These are phyloP conservation scores for Isabelozyma heimii DNA, from an alignment of 805 yeast genomes.

Conservation along the genomic window DNA sequence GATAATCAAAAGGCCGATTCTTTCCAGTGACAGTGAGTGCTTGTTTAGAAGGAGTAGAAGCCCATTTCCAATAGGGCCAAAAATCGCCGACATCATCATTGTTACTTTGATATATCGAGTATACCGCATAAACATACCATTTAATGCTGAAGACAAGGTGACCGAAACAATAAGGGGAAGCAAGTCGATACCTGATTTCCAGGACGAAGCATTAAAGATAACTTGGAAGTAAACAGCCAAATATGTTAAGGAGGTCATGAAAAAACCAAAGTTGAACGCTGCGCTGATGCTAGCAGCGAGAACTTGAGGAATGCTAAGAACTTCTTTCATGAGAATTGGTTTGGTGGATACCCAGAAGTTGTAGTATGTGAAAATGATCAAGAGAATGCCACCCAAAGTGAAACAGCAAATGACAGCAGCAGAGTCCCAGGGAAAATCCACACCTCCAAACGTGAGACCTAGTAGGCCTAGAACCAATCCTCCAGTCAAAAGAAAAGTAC, in stretches of 20 bases:
- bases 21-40: slow-evolving; percentile 15
- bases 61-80: slow-evolving; percentile 35
- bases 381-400: slow-evolving; percentile 41
- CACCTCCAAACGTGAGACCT: slow-evolving; percentile 57
- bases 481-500: slow-evolving; percentile 40
- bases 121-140: slow-evolving; percentile 28
- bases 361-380: slow-evolving; percentile 34
- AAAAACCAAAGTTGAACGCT: slow-evolving; percentile 34
- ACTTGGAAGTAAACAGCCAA: slow-evolving; percentile 41
- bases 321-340: slow-evolving; percentile 47
- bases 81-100: slow-evolving; percentile 24
- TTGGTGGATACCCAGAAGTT: slow-evolving; percentile 39
- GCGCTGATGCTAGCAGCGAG: slow-evolving; percentile 36
- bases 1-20: slow-evolving; percentile 33
- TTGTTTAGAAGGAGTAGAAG: slow-evolving; percentile 24
- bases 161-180: slow-evolving; percentile 35
- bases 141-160: slow-evolving; percentile 26
- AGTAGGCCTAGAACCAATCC: slow-evolving; percentile 45
- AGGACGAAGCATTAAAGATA: slow-evolving; percentile 30
- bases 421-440: slow-evolving; percentile 50
- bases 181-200: slow-evolving; percentile 35
- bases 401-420: slow-evolving; percentile 51
- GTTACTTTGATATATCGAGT: slow-evolving; percentile 30
- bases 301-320: slow-evolving; percentile 36
- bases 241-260: slow-evolving; percentile 34